A percentile compares a stretch with the other conserved stretches of the same genome.
Evolutionary conservation across 2,329 filamentous ascomycete species (phyloP).

Genomic region (Pleoardoris graminearum): DNA sequence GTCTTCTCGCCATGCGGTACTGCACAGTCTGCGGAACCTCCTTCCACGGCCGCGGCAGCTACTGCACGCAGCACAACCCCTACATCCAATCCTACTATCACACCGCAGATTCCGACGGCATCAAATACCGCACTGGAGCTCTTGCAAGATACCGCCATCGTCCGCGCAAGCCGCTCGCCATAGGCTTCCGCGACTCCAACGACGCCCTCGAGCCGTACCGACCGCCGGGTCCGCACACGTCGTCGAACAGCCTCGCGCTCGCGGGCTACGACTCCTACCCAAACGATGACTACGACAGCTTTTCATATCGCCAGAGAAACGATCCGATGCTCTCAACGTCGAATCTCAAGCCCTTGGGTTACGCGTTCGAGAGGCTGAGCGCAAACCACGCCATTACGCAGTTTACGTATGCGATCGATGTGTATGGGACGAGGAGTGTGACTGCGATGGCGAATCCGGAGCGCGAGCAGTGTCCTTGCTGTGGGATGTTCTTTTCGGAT

Average conservation of each 20-base stretch:
- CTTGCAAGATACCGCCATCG: neutral
- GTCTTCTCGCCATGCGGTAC: constrained; percentile 14
- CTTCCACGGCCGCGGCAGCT: constrained; percentile 17
- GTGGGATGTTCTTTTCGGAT: constrained; percentile 22
- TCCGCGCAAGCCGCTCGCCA: neutral
- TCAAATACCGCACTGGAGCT: constrained; percentile 10
- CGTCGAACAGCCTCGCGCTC: neutral
- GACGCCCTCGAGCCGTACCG: constrained; percentile 1
- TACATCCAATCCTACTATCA: constrained; percentile 5
- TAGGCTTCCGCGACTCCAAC: constrained; percentile 2
- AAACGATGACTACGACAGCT: neutral
- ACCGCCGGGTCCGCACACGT: neutral
- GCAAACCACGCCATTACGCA: constrained; percentile 18
- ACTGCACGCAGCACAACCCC: constrained; percentile 18
- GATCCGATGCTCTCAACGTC: neutral
- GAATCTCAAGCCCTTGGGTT: constrained; percentile 4
- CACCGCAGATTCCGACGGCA: constrained; percentile 12
- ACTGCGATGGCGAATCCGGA: constrained; percentile 24
- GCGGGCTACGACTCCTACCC: constrained; percentile 2
- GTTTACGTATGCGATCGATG: constrained; percentile 17
- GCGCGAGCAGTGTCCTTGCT: constrained; percentile 24
- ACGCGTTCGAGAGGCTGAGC: constrained; percentile 16
- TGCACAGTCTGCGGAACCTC: constrained; percentile 13
- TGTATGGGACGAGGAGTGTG: constrained; percentile 15
- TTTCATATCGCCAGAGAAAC: neutral